These are phyloP conservation scores for Cyberlindnera mississippiensis DNA, from an alignment of 805 yeast genomes.

Conservation along the genomic window DNA sequence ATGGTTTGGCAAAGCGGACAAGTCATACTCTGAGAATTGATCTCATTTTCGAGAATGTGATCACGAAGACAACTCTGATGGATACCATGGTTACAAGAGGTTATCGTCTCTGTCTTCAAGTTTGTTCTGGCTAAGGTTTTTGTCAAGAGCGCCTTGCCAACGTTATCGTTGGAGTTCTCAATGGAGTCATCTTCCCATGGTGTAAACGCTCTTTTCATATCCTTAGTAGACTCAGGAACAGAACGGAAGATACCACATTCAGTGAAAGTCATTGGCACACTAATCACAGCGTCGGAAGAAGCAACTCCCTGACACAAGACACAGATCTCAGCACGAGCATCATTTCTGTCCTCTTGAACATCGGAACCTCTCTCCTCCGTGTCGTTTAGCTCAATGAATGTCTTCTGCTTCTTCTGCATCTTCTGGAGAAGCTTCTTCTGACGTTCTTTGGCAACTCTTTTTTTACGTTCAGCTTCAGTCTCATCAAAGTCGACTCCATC, in stretches of 20 bases:
- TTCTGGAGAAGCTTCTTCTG: conserved; percentile 58
- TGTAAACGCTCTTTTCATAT: conserved; percentile 14
- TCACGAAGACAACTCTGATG: conserved; percentile 76
- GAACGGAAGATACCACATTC: conserved; percentile 29
- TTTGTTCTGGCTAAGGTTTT: too few species aligned
- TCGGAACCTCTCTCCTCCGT: conserved; percentile 34
- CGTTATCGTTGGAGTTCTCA: conserved; percentile 23
- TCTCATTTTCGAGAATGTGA: conserved; percentile 50
- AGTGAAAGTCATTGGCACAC: conserved; percentile 50
- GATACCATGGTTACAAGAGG: conserved; percentile 91
- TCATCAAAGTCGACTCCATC: conserved; percentile 39
- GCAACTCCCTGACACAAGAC: conserved; percentile 58
- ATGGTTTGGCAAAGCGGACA: conserved; percentile 93
- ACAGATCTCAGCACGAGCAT: conserved; percentile 36
- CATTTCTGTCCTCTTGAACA: conserved; percentile 15
- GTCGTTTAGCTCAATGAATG: conserved; percentile 57
- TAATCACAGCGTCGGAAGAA: conserved; percentile 44
- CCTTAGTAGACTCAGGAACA: conserved; percentile 17
- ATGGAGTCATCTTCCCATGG: conserved; percentile 24
- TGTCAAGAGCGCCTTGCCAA: conserved; percentile 24
- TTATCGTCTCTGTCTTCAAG: conserved; percentile 8
- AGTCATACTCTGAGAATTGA: conserved; percentile 37
- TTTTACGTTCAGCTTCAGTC: conserved; percentile 51
- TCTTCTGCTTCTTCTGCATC: conserved; percentile 69
- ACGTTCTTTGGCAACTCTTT: conserved; percentile 55